Conservation (phyloP, 2,329 filamentous ascomycete genomes). For the Lithohypha guttulata region DNA sequence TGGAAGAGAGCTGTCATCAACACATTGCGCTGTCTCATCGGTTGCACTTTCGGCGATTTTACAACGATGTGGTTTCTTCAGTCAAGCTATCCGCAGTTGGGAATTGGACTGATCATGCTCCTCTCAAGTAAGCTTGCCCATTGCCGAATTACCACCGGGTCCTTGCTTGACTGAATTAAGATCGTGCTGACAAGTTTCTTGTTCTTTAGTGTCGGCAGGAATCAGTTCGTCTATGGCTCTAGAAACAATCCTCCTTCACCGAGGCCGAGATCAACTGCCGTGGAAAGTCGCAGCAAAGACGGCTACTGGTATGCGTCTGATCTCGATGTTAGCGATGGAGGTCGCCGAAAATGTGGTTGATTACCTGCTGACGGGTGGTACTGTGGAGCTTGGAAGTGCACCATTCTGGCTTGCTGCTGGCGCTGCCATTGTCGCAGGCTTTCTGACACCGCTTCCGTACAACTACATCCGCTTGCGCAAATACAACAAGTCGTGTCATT, state of each 20-base stretch:
- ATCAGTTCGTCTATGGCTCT: constrained; percentile 43
- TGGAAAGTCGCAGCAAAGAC: constrained; percentile 41
- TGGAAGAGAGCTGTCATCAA: constrained; percentile 30
- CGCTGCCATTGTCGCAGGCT: constrained; percentile 32
- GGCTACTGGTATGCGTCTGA: constrained; percentile 48
- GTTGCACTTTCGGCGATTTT: constrained; percentile 48
- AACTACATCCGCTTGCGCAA: constrained; percentile 42
- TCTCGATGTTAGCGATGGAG: constrained; percentile 52
- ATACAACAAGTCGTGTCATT: constrained; percentile 32
- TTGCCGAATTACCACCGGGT: background rate
- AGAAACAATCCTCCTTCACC: constrained; percentile 41
- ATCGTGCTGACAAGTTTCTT: no score
- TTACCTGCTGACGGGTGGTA: constrained; percentile 44
- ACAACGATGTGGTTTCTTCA: constrained; percentile 47
- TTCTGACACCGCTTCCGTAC: constrained; percentile 43
- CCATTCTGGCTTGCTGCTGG: constrained; percentile 43
- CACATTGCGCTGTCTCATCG: constrained; percentile 45
- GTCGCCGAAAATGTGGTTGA: constrained; percentile 45
- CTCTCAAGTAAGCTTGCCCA: constrained; percentile 36
- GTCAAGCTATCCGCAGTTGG: constrained; percentile 33
- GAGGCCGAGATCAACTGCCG: constrained; percentile 38
- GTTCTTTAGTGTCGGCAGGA: constrained; percentile 39
- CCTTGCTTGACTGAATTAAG: background rate
- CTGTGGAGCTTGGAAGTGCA: constrained; percentile 37
- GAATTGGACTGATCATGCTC: constrained; percentile 36